phyloP scores from a whole-genome alignment of 257 asterid genomes.

The Solanum paucissectum region DNA sequence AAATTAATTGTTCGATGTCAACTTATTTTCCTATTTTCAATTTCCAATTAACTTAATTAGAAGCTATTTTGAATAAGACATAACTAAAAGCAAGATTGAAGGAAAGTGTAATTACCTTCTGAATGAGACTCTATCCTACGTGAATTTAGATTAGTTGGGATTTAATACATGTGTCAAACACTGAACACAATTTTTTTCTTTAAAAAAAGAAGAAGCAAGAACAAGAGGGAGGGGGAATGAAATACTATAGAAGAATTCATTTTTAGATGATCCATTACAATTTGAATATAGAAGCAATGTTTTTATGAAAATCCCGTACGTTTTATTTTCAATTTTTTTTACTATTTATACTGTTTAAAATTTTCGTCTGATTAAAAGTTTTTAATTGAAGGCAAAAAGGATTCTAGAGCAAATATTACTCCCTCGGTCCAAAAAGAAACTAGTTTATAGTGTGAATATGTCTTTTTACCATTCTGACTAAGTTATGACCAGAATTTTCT shows the following conservation, averaged over 20 bases:
- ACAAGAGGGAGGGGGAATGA: background rate
- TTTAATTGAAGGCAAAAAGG: too few species aligned
- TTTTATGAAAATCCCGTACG: background rate
- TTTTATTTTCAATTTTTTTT: too few species aligned
- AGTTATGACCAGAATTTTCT: too few species aligned
- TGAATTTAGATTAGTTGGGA: rapidly evolving
- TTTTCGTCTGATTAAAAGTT: too few species aligned
- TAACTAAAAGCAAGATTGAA: background rate
- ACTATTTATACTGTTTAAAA: too few species aligned
- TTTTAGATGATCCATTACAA: background rate
- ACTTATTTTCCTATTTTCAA: background rate
- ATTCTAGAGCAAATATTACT: too few species aligned
- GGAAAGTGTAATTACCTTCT: rapidly evolving
- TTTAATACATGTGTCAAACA: rapidly evolving
- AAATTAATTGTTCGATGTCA: background rate
- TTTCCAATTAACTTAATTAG: background rate
- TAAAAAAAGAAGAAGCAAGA: background rate
- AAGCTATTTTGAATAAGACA: background rate
- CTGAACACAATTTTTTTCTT: rapidly evolving
- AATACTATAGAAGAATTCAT: background rate
- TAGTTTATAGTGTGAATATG: too few species aligned
- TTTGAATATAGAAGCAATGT: background rate
- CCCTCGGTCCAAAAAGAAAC: too few species aligned
- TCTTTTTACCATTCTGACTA: too few species aligned
- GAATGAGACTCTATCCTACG: too few species aligned